These are phyloP conservation scores for Phyllosticta paracitricarpa DNA, from an alignment of 2,329 filamentous ascomycete genomes.

Conservation along the genomic window DNA sequence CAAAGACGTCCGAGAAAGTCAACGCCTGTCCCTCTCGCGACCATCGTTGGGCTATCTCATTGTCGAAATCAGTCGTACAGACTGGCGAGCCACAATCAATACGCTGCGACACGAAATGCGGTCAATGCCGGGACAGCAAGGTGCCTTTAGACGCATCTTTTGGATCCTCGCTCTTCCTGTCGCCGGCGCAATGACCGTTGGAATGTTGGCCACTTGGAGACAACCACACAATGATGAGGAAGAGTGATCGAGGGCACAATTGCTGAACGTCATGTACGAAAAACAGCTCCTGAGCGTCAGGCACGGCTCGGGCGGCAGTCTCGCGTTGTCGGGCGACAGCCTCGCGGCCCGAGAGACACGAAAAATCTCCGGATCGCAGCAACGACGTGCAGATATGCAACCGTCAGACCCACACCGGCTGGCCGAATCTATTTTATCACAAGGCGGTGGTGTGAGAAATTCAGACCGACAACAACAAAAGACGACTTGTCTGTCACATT, in stretches of 20 bases:
- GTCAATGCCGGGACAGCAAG: background rate
- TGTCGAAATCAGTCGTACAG: background rate
- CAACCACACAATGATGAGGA: background rate
- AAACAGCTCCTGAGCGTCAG: background rate
- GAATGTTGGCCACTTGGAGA: background rate
- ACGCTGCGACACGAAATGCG: background rate
- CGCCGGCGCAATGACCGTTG: background rate
- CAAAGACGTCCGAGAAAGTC: background rate
- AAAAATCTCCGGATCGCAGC: conserved; percentile 3
- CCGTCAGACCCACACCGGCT: background rate
- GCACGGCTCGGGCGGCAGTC: background rate
- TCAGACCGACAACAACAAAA: background rate
- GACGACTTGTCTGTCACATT: background rate
- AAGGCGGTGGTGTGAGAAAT: conserved; percentile 4
- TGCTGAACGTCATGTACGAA: background rate
- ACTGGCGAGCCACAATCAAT: background rate
- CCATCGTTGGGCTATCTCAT: background rate
- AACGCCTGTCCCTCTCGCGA: background rate
- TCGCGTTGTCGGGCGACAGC: background rate
- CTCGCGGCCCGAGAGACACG: background rate
- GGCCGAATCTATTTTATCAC: background rate
- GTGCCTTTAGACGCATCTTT: background rate
- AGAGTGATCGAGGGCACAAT: background rate
- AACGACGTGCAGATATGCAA: background rate
- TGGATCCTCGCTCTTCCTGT: background rate